Conservation (phyloP, 495 filamentous ascomycete genomes). For the Aspergillus carlsbadensis region DNA sequence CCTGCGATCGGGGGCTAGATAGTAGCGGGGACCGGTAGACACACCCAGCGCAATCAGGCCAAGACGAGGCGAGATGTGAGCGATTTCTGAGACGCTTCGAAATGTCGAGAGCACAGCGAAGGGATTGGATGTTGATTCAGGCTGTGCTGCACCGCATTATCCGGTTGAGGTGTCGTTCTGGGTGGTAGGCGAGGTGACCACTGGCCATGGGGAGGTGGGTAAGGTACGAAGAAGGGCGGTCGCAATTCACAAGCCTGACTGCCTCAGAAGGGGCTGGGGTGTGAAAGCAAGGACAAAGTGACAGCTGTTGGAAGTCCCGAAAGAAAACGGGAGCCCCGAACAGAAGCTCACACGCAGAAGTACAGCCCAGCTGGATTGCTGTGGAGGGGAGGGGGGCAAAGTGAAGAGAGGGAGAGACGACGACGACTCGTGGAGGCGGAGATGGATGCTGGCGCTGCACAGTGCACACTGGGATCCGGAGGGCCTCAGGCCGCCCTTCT, state of each 20-base stretch:
- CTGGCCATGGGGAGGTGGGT: conserved; percentile 4
- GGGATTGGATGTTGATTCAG: conserved; percentile 25
- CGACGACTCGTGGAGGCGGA: conserved; percentile 16
- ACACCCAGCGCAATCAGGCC: conserved; percentile 32
- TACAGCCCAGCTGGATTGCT: conserved; percentile 2
- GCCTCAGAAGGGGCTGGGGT: conserved; percentile 14
- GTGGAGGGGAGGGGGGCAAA: conserved; percentile 3
- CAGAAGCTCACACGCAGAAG: conserved; percentile 15
- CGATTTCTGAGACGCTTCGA: conserved; percentile 24
- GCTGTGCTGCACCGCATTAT: conserved; percentile 33
- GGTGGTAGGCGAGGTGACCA: conserved; percentile 10
- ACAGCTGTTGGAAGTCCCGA: conserved; percentile 19
- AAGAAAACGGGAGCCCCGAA: conserved; percentile 14
- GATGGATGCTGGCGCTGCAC: conserved; percentile 2
- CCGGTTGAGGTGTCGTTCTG: conserved; percentile 8
- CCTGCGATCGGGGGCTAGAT: conserved; percentile 33
- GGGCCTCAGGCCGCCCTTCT: conserved; percentile 13
- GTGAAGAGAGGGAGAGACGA: conserved; percentile 8
- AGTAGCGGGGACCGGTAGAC: conserved; percentile 32
- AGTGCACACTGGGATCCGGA: conserved; percentile 2
- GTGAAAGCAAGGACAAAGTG: conserved; percentile 7
- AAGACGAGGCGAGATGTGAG: conserved; percentile 18
- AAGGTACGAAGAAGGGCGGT: conserved; percentile 14
- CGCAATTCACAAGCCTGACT: conserved; percentile 18
- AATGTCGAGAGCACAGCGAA: conserved; percentile 13